Percentiles rank a stretch among this genome's conserved stretches.
These are phyloP conservation scores for Hawksworthiomyces lignivorus DNA, from an alignment of 2,329 filamentous ascomycete genomes.

Conservation along the genomic window DNA sequence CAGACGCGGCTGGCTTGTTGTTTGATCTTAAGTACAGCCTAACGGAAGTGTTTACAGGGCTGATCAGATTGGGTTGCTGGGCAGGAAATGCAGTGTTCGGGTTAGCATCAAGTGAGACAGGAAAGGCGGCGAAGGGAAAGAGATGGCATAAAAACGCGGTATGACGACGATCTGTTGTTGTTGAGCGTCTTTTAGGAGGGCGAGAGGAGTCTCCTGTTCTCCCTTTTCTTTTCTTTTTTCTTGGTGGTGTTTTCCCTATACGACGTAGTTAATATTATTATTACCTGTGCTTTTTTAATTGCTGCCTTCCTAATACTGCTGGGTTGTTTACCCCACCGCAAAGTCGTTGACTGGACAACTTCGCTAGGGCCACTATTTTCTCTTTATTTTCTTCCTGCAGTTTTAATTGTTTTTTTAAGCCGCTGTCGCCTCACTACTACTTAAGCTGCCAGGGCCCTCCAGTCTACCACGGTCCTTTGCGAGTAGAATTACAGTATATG, in stretches of 20 bases:
- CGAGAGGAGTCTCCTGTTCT: neutral
- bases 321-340: slow-evolving; percentile 14
- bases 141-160: too few species aligned
- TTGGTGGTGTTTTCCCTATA: neutral
- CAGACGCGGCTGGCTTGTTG: too few species aligned
- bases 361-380: neutral
- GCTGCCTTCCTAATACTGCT: slow-evolving; percentile 4
- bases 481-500: too few species aligned
- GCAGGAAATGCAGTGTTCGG: neutral
- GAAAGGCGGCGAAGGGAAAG: too few species aligned
- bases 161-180: slow-evolving; percentile 4
- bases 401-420: neutral
- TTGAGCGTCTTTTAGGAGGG: neutral
- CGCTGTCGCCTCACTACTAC: neutral
- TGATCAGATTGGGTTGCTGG: neutral
- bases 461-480: too few species aligned
- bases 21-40: too few species aligned
- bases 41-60: neutral
- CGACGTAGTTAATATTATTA: too few species aligned
- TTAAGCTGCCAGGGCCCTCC: neutral
- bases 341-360: slow-evolving; percentile 15
- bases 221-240: too few species aligned
- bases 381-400: neutral
- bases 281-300: slow-evolving; percentile 2
- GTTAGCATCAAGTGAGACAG: too few species aligned